These are phyloP conservation scores for Tubosaeta sp. DNA, from an alignment of 768 basidiomycete species.

Conservation along the genomic window DNA sequence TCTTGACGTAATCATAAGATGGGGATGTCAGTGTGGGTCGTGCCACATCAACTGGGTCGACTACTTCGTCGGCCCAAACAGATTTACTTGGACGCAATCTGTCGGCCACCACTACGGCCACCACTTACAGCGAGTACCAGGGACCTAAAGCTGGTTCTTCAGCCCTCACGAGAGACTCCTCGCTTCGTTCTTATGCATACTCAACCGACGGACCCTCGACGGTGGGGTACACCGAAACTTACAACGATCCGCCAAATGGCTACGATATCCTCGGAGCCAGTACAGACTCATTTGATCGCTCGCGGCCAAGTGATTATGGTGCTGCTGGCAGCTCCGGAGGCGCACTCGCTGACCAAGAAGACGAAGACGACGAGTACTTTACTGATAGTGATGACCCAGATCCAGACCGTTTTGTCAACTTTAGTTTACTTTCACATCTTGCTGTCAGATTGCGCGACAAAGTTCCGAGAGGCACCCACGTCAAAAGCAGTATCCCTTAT, in stretches of 20 bases:
- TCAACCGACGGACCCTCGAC: constrained; percentile 24
- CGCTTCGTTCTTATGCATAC: constrained; percentile 15
- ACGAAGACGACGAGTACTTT: constrained; percentile 30
- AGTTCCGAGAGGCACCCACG: constrained; percentile 80
- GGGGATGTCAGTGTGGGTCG: constrained; percentile 19
- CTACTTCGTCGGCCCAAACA: constrained; percentile 24
- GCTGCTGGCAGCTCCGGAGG: constrained; percentile 13
- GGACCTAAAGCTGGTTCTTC: constrained; percentile 15
- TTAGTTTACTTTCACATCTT: constrained; percentile 80
- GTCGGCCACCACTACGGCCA: constrained; percentile 25
- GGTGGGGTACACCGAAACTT: constrained; percentile 12
- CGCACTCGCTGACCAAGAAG: constrained; percentile 22
- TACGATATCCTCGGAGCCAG: constrained; percentile 17
- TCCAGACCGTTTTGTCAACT: constrained; percentile 79
- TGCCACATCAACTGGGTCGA: constrained; percentile 28
- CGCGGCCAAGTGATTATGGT: constrained; percentile 18
- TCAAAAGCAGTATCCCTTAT: constrained; percentile 91
- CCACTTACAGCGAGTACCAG: constrained; percentile 18
- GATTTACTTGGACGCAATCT: constrained; percentile 22
- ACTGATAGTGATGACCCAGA: constrained; percentile 58
- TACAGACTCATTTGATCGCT: constrained; percentile 24
- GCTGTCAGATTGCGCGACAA: constrained; percentile 88
- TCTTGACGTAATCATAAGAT: constrained; percentile 9
- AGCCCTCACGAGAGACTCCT: constrained; percentile 10
- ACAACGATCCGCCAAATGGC: constrained; percentile 17